Evolutionary conservation across 345 rosid genomes (phyloP), one percentile per base, ranked within the genome.

Genomic region (Lepidium didymum): DNA sequence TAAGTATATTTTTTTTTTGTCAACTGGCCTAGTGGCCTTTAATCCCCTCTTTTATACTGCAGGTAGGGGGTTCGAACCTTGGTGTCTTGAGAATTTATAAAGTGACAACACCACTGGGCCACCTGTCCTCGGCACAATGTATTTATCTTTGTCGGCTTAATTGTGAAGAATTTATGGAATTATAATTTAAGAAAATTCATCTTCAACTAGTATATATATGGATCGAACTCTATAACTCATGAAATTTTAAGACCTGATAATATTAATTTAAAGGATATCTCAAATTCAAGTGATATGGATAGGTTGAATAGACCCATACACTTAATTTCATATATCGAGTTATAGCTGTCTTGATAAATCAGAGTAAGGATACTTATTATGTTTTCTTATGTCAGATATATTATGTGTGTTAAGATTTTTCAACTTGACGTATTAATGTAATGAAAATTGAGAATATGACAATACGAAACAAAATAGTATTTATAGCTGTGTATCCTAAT

Each of bases 361-460:
- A 35, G 33, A 37, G 49, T 2, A 68, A 35, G 34, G 34, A 70
- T 19, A 70, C 60, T 41, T 60, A 55, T 72, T 29, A 29, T 29
- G 33, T 29, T 29, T 29, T 29, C 33, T 29, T 29, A 29, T 6
- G 33, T 29, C 33, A 29, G 33, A 29, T 29, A 29, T 29, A 6
- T 29, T 29, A 29, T 29, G 33, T 27, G 31, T 29, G 33, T 29
- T 29, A 29, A 1, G 33, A 29, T 29, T 49, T 49, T 65, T 40
- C 34, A 50, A 57, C 43, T 45, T 57, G 36, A 57, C 37, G 31
- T 49, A 65, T 57, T 73, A 65, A 65, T 65, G 57, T 73, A 67
- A 65, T 49, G 61, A 42, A 65, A 29, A 40, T 14, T 33, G 55
- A 57, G 71, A 73, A 57, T 64, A 73, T 33, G 77, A 73, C 77